A percentile compares a stretch with the other conserved stretches of the same genome.
Conservation (phyloP, 495 filamentous ascomycete species). For the Penicillium soppii region DNA sequence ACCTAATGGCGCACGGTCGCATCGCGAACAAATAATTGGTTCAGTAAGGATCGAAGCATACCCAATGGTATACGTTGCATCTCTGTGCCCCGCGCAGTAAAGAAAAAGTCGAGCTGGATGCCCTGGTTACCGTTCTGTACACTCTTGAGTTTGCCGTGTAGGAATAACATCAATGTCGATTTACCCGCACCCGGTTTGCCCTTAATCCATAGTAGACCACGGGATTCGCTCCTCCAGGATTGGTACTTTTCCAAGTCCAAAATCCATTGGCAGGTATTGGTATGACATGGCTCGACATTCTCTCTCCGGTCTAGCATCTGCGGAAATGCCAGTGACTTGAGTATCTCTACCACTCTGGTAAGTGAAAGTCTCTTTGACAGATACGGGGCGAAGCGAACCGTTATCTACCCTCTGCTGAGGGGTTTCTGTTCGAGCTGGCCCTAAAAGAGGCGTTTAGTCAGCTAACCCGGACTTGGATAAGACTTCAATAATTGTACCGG, state of each 20-base stretch:
- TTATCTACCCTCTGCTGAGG: too few relatives aligned
- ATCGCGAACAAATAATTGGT: constrained; percentile 9
- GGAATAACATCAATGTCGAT: constrained; percentile 41
- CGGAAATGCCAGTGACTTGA: constrained; percentile 15
- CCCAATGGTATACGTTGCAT: constrained; percentile 15
- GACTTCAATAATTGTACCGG: too few relatives aligned
- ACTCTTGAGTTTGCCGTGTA: constrained; percentile 8
- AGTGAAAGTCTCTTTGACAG: too few relatives aligned
- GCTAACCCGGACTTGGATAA: too few relatives aligned
- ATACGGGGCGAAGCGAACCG: too few relatives aligned
- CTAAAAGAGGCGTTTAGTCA: too few relatives aligned
- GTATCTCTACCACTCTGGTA: constrained; percentile 5
- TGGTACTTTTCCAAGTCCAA: constrained; percentile 28
- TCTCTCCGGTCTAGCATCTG: constrained; percentile 14
- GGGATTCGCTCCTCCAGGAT: constrained; percentile 28
- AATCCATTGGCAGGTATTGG: constrained; percentile 40
- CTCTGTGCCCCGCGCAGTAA: constrained; percentile 13
- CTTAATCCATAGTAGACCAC: constrained; percentile 45
- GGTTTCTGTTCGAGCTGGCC: too few relatives aligned
- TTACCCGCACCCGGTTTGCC: constrained; percentile 52
- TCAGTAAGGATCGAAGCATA: constrained; percentile 16
- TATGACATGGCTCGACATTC: constrained; percentile 20
- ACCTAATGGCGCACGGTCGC: constrained; percentile 2
- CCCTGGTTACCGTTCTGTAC: background rate
- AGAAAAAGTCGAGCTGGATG: constrained; percentile 17